A percentile compares a stretch with the other conserved stretches of the same genome.
phyloP scores from a whole-genome alignment of 2,329 filamentous ascomycete genomes.

The Phialocephala subalpina region DNA sequence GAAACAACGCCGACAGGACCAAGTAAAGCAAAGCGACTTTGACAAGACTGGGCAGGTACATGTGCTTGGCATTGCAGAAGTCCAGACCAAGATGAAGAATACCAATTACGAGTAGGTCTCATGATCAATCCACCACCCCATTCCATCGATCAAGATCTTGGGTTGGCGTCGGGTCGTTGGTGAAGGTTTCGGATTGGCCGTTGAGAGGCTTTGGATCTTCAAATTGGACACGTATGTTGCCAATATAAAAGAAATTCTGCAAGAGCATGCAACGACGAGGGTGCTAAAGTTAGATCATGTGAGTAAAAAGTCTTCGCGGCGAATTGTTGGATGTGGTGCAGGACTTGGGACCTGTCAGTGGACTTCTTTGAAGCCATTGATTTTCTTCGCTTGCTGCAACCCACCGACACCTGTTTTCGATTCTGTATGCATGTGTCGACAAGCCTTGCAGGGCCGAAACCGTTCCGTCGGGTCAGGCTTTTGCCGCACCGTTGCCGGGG shows the following conservation, averaged over 20 bases:
- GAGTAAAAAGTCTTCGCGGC: neutral
- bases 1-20: neutral
- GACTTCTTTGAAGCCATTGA: neutral
- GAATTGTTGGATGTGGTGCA: conserved; percentile 1
- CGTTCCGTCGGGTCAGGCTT: conserved; percentile 4
- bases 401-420: too few species aligned
- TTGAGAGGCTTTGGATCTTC: neutral
- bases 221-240: neutral
- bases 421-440: neutral
- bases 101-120: neutral
- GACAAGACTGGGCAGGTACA: neutral
- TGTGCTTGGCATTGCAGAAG: neutral
- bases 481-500: neutral
- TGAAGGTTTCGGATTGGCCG: neutral
- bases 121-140: neutral
- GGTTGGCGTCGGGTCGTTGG: neutral
- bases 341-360: conserved; percentile 9
- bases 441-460: neutral
- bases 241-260: conserved; percentile 1
- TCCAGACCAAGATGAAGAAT: neutral
- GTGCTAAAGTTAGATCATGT: neutral
- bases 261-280: conserved; percentile 2
- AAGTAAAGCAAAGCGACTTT: neutral
- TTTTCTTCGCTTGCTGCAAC: neutral
- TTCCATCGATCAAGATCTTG: neutral